Conservation (phyloP, 768 basidiomycete genomes). For the Phylloporus arenicola region DNA sequence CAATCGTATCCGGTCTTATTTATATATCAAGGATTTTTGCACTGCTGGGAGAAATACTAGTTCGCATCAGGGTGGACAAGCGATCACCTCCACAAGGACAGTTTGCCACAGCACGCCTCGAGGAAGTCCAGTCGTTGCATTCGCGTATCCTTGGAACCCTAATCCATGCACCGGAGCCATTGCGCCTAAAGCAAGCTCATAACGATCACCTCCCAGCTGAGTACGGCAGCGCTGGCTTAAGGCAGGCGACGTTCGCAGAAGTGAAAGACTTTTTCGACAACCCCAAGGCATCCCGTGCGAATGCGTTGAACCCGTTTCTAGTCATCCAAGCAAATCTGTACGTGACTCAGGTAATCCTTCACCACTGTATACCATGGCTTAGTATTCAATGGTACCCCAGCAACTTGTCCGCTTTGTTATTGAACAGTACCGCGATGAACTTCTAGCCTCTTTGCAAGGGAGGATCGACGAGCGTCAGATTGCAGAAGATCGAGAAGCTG, state of each 20-base stretch:
- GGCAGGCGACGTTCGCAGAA: conserved; percentile 80
- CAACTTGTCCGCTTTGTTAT: conserved; percentile 92
- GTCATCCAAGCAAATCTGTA: conserved; percentile 92
- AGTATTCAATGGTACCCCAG: conserved; percentile 33
- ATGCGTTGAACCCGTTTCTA: conserved; percentile 83
- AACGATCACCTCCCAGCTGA: conserved; percentile 51
- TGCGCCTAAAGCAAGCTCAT: conserved; percentile 60
- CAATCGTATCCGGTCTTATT: conserved; percentile 81
- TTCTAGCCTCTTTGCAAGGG: conserved; percentile 63
- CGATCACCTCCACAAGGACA: conserved; percentile 81
- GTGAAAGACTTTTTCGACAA: conserved; percentile 91
- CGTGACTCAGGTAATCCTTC: conserved; percentile 70
- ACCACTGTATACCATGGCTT: background rate
- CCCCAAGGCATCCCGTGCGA: conserved; percentile 78
- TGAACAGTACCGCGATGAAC: conserved; percentile 87
- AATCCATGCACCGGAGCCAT: conserved; percentile 67
- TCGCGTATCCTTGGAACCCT: conserved; percentile 69
- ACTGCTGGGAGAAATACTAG: conserved; percentile 78
- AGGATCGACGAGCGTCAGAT: conserved; percentile 58
- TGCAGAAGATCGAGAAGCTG: conserved; percentile 73
- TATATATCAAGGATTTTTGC: conserved; percentile 84
- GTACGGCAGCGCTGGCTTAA: conserved; percentile 66
- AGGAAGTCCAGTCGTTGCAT: conserved; percentile 80
- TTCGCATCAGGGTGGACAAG: conserved; percentile 83
- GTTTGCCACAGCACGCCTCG: conserved; percentile 76